Evolutionary conservation across 2,329 filamentous ascomycete species (phyloP).

Genomic region (Parastagonospora avenae): DNA sequence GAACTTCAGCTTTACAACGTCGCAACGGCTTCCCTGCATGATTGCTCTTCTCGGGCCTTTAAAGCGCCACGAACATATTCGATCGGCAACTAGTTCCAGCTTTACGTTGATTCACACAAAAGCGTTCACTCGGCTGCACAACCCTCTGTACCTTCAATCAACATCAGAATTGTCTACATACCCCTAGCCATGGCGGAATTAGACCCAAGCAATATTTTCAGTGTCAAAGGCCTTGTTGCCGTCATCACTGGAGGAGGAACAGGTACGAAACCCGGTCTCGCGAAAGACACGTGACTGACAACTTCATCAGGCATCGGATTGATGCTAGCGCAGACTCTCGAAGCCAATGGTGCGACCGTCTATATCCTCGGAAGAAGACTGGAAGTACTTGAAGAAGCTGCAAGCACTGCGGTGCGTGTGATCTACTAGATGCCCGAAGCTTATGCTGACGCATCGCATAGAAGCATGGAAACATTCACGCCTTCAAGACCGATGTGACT

Average conservation of each 20-base stretch:
- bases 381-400: constrained; percentile 17
- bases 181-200: constrained; percentile 13
- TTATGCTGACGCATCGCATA: not conserved
- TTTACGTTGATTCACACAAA: no score
- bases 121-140: no score
- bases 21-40: no score
- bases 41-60: no score
- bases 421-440: no score
- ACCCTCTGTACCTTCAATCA: no score
- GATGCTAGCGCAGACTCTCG: constrained; percentile 26
- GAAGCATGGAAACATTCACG: constrained; percentile 12
- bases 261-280: constrained; percentile 1
- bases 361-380: constrained; percentile 25
- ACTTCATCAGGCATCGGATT: constrained; percentile 17
- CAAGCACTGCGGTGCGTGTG: constrained; percentile 4
- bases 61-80: no score
- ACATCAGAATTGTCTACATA: no score
- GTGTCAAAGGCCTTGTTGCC: constrained; percentile 21
- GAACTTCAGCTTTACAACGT: no score
- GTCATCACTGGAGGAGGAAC: constrained; percentile 28
- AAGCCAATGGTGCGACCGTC: constrained; percentile 24
- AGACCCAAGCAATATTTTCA: constrained; percentile 13
- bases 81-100: no score
- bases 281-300: not conserved
- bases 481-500: constrained; percentile 16